Conservation (phyloP, 495 filamentous ascomycete species). For the Pyronema omphalodes region DNA sequence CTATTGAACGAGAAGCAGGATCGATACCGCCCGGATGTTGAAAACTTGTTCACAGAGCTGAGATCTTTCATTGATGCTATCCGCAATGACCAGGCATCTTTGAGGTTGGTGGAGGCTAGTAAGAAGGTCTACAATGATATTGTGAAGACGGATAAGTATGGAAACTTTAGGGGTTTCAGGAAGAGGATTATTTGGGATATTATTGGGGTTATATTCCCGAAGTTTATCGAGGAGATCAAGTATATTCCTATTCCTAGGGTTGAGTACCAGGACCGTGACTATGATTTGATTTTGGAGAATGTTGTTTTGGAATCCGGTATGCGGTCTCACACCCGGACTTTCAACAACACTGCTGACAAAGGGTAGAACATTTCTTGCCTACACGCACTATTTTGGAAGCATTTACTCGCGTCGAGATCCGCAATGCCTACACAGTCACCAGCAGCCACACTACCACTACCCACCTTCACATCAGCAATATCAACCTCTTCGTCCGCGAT, state of each 20-base stretch:
- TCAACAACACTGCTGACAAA: background rate
- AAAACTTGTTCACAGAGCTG: slow-evolving; percentile 17
- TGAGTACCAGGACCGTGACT: slow-evolving; percentile 22
- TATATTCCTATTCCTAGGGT: slow-evolving; percentile 22
- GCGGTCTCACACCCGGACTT: background rate
- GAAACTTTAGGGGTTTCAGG: slow-evolving; percentile 15
- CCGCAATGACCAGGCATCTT: slow-evolving; percentile 13
- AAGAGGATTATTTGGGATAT: slow-evolving; percentile 16
- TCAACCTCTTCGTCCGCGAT: slow-evolving; percentile 19
- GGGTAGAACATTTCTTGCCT: slow-evolving; percentile 19
- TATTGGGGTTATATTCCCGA: slow-evolving; percentile 16
- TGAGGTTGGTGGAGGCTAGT: slow-evolving; percentile 11
- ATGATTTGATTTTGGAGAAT: slow-evolving; percentile 20
- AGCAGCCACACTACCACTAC: slow-evolving; percentile 14
- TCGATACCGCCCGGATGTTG: slow-evolving; percentile 18
- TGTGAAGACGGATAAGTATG: slow-evolving; percentile 11
- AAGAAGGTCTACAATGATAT: slow-evolving; percentile 23
- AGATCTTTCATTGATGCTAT: slow-evolving; percentile 15
- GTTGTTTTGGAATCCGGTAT: slow-evolving; percentile 21
- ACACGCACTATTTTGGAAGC: slow-evolving; percentile 18
- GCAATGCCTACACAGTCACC: slow-evolving; percentile 13
- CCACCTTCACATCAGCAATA: slow-evolving; percentile 12
- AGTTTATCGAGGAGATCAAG: slow-evolving; percentile 16
- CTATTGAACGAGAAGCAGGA: slow-evolving; percentile 13
- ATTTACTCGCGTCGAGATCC: slow-evolving; percentile 16